Conservation (phyloP, 2,329 filamentous ascomycete genomes). For the Amauroascus niger region DNA sequence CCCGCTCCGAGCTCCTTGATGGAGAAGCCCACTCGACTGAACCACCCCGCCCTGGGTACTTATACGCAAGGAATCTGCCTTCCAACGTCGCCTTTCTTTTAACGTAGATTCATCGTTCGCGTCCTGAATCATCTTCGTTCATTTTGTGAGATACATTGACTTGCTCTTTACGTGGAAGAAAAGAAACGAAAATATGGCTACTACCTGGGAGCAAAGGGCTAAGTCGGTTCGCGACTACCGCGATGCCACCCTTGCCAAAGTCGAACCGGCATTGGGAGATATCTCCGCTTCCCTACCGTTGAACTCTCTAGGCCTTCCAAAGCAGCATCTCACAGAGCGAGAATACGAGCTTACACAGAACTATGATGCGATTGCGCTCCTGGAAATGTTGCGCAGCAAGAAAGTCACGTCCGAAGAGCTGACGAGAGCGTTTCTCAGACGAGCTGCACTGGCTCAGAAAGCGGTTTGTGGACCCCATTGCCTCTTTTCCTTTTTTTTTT, state of each 20-base stretch:
- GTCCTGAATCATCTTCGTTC: too few species aligned
- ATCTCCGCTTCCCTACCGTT: constrained; percentile 17
- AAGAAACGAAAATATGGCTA: background rate
- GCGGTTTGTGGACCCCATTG: constrained; percentile 29
- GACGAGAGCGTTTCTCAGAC: constrained; percentile 45
- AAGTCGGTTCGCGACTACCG: constrained; percentile 19
- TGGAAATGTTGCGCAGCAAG: constrained; percentile 37
- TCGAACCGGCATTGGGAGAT: constrained; percentile 18
- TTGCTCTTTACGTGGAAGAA: too few species aligned
- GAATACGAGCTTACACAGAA: constrained; percentile 45
- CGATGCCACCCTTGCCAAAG: constrained; percentile 20
- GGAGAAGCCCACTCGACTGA: too few species aligned
- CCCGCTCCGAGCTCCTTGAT: too few species aligned
- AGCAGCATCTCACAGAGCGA: constrained; percentile 36
- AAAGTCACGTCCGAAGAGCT: constrained; percentile 39
- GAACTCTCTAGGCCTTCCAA: constrained; percentile 31
- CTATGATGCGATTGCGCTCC: constrained; percentile 36
- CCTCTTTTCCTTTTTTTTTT: background rate
- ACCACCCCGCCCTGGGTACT: too few species aligned
- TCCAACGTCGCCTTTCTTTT: too few species aligned
- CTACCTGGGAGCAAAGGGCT: constrained; percentile 18
- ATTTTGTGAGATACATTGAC: too few species aligned
- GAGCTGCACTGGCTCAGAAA: constrained; percentile 46
- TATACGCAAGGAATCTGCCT: too few species aligned
- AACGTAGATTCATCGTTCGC: too few species aligned